phyloP scores from a whole-genome alignment of 2,329 filamentous ascomycete species.

The Myrmaecium sp. region DNA sequence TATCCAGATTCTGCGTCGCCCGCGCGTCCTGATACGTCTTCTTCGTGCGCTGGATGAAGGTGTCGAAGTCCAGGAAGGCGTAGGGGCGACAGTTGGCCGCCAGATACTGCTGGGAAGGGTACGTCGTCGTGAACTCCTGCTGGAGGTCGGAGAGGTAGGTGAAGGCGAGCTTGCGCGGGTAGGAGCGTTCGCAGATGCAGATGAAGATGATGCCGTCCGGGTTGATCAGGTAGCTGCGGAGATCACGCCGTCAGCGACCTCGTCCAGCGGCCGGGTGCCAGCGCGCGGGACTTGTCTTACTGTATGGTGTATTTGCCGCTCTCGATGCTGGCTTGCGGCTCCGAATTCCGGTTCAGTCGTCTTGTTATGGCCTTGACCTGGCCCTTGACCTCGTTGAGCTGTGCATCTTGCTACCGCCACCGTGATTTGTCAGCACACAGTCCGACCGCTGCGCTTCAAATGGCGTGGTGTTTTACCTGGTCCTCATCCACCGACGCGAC shows the following conservation, averaged over 20 bases:
- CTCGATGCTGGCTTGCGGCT: constrained; percentile 84
- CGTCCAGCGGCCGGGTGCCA: constrained; percentile 3
- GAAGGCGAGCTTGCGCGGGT: constrained; percentile 95
- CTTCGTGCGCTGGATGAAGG: constrained; percentile 84
- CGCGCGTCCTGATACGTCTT: constrained; percentile 86
- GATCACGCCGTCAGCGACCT: constrained; percentile 7
- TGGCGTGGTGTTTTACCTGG: constrained; percentile 32
- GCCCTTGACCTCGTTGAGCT: constrained; percentile 66
- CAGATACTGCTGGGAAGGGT: constrained; percentile 57
- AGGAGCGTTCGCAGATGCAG: constrained; percentile 81
- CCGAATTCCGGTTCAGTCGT: constrained; percentile 73
- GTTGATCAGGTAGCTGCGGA: constrained; percentile 61
- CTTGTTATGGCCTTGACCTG: constrained; percentile 85
- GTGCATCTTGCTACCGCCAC: constrained; percentile 41
- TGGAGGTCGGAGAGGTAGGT: constrained; percentile 91
- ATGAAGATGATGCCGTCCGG: constrained; percentile 77
- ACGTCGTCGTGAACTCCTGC: constrained; percentile 77
- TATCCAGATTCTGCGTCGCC: constrained; percentile 81
- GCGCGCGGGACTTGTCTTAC: too few species aligned
- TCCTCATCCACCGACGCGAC: constrained; percentile 90
- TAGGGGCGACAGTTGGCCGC: constrained; percentile 68
- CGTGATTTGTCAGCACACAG: constrained; percentile 6
- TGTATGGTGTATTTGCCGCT: constrained; percentile 70
- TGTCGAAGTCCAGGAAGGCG: constrained; percentile 96
- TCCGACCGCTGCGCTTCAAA: constrained; percentile 1